These are phyloP conservation scores for Ustilago nuda DNA, from an alignment of 1,284 basidiomycete species.

Conservation along the genomic window DNA sequence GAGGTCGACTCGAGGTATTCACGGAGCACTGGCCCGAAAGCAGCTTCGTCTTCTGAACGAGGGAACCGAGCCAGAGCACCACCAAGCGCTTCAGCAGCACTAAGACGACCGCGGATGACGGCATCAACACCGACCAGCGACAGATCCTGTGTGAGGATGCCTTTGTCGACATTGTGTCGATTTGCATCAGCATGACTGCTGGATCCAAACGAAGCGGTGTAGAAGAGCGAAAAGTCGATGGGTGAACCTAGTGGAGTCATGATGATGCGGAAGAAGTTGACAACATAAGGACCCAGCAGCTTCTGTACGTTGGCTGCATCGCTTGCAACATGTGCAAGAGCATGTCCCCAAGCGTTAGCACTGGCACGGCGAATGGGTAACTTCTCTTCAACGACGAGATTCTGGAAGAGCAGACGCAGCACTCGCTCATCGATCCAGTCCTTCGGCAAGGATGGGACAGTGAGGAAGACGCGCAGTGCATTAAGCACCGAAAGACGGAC, in stretches of 20 bases:
- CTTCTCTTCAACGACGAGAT: conserved; percentile 92
- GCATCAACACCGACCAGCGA: conserved; percentile 83
- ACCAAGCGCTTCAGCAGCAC: conserved; percentile 84
- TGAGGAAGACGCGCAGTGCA: conserved; percentile 87
- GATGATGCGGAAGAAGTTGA: conserved; percentile 75
- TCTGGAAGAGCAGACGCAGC: conserved; percentile 89
- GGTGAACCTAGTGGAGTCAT: conserved; percentile 91
- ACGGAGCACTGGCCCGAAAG: conserved; percentile 75
- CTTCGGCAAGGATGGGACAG: conserved; percentile 78
- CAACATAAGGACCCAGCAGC: conserved; percentile 65
- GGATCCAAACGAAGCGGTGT: conserved; percentile 68
- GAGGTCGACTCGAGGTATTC: conserved; percentile 87
- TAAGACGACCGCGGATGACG: conserved; percentile 84
- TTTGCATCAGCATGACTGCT: conserved; percentile 61
- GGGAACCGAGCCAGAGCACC: conserved; percentile 79
- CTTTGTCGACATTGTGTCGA: conserved; percentile 91
- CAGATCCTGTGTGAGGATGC: conserved; percentile 91
- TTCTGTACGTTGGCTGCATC: conserved; percentile 34
- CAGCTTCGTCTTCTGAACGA: conserved; percentile 48
- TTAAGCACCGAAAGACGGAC: conserved; percentile 94
- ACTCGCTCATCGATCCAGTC: conserved; percentile 86
- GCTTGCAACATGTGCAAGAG: conserved; percentile 71
- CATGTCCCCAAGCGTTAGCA: conserved; percentile 81
- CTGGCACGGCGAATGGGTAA: conserved; percentile 84
- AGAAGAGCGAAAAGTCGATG: conserved; percentile 81